These are phyloP conservation scores for Ganoderma multipileum DNA, from an alignment of 1,284 basidiomycete species.

Conservation along the genomic window DNA sequence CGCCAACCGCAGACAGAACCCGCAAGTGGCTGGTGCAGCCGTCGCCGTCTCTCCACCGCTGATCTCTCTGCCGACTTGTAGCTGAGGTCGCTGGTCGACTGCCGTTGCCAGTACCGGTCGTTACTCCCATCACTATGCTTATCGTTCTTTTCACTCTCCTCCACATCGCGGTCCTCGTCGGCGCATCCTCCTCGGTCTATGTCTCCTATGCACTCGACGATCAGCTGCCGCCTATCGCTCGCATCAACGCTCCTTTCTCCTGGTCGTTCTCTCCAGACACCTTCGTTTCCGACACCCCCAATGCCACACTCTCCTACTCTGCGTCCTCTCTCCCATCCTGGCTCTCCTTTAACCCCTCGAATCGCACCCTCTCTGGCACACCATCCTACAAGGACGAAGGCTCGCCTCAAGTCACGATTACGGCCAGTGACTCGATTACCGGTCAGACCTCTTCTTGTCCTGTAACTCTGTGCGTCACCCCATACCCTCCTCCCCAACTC, in stretches of 20 bases:
- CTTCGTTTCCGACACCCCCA: slow-evolving; percentile 57
- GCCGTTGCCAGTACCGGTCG: slow-evolving; percentile 49
- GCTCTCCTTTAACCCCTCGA: slow-evolving; percentile 66
- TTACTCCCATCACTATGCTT: slow-evolving; percentile 65
- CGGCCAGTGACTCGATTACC: slow-evolving; percentile 56
- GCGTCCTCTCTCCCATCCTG: slow-evolving; percentile 63
- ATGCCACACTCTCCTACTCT: slow-evolving; percentile 49
- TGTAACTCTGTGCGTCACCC: slow-evolving; percentile 70
- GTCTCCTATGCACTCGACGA: slow-evolving; percentile 58
- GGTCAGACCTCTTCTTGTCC: slow-evolving; percentile 53
- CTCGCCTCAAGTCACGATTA: slow-evolving; percentile 58
- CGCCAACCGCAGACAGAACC: background rate
- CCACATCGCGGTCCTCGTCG: slow-evolving; percentile 42
- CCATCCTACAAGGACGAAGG: slow-evolving; percentile 65
- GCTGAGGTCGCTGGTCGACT: slow-evolving; percentile 60
- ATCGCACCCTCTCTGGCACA: slow-evolving; percentile 61
- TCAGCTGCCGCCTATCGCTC: slow-evolving; percentile 71
- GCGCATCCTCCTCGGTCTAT: slow-evolving; percentile 48
- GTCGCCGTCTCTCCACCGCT: background rate
- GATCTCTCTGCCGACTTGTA: slow-evolving; percentile 6
- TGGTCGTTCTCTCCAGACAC: slow-evolving; percentile 71
- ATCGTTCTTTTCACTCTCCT: slow-evolving; percentile 58
- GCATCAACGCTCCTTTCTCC: slow-evolving; percentile 60
- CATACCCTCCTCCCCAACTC: slow-evolving; percentile 60
- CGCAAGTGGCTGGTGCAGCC: slow-evolving; percentile 6